A percentile compares a stretch with the other conserved stretches of the same genome.
phyloP scores from a whole-genome alignment of 23 red algal species.

The Gracilaria gracilis region DNA sequence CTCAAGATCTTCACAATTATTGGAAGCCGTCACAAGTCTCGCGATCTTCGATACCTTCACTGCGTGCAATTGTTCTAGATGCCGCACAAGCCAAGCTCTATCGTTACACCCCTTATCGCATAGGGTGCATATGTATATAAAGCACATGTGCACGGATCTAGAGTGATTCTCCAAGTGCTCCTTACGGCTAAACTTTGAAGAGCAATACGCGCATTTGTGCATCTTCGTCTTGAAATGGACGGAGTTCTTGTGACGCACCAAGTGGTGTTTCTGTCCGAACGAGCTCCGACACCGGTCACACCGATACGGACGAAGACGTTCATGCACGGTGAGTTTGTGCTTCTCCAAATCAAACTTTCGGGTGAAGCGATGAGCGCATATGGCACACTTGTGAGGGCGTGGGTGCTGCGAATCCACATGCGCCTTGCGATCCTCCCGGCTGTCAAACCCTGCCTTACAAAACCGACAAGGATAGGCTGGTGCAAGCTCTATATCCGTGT shows the following conservation, averaged over 20 bases:
- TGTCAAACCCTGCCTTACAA: conserved; percentile 11
- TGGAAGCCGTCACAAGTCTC: neutral
- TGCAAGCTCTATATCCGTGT: neutral
- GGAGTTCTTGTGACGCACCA: conserved; percentile 58
- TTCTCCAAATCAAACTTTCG: conserved; percentile 58
- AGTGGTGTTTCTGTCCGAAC: conserved; percentile 77
- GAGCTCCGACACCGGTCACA: conserved; percentile 42
- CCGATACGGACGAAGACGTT: conserved; percentile 50
- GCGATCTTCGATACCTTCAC: neutral
- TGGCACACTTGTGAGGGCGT: conserved; percentile 5
- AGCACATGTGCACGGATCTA: conserved; percentile 38
- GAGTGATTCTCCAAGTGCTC: conserved; percentile 61
- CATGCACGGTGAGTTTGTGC: conserved; percentile 61
- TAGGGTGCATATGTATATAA: neutral
- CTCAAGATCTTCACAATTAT: neutral
- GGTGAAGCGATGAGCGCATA: conserved; percentile 24
- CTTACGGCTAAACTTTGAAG: conserved; percentile 26
- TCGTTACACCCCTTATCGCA: conserved; percentile 9
- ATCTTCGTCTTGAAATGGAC: conserved; percentile 56
- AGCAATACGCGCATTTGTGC: conserved; percentile 37
- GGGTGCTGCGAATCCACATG: neutral
- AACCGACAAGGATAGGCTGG: neutral
- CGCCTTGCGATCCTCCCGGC: neutral
- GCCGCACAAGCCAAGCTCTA: neutral
- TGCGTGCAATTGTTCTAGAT: neutral